phyloP scores from a whole-genome alignment of 2,329 filamentous ascomycete genomes.

The Colletotrichum tofieldiae region DNA sequence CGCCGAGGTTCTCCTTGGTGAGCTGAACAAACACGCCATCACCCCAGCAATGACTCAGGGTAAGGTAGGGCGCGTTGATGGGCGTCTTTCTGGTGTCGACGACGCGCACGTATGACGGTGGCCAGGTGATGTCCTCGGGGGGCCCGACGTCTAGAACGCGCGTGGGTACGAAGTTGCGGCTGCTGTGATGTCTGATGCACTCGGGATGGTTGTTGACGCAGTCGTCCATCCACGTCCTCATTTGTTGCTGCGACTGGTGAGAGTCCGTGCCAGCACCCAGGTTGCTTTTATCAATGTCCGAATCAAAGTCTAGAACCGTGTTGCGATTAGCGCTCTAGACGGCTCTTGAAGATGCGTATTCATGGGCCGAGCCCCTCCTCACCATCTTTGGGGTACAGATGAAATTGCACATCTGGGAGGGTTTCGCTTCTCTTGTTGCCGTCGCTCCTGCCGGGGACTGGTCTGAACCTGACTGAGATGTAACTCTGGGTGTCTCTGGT shows the following conservation, averaged over 20 bases:
- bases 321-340: neutral
- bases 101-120: slow-evolving; percentile 4
- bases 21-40: slow-evolving; percentile 17
- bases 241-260: neutral
- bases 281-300: neutral
- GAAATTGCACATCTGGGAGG: slow-evolving; percentile 18
- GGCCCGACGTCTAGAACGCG: slow-evolving; percentile 40
- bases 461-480: slow-evolving; percentile 15
- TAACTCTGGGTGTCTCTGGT: slow-evolving; percentile 19
- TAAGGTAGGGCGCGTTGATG: slow-evolving; percentile 22
- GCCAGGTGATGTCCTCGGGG: neutral
- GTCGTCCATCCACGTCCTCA: slow-evolving; percentile 38
- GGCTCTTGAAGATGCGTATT: too few species aligned
- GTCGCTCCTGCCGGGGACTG: neutral
- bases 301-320: neutral
- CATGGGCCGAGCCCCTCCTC: neutral
- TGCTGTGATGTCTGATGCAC: slow-evolving; percentile 26
- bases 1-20: neutral
- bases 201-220: slow-evolving; percentile 29
- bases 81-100: slow-evolving; percentile 2
- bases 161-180: slow-evolving; percentile 31
- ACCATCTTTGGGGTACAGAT: slow-evolving; percentile 19
- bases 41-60: slow-evolving; percentile 48
- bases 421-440: neutral
- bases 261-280: slow-evolving; percentile 10